phyloP scores from a whole-genome alignment of 83 land plant genomes.

The Thuja plicata region DNA sequence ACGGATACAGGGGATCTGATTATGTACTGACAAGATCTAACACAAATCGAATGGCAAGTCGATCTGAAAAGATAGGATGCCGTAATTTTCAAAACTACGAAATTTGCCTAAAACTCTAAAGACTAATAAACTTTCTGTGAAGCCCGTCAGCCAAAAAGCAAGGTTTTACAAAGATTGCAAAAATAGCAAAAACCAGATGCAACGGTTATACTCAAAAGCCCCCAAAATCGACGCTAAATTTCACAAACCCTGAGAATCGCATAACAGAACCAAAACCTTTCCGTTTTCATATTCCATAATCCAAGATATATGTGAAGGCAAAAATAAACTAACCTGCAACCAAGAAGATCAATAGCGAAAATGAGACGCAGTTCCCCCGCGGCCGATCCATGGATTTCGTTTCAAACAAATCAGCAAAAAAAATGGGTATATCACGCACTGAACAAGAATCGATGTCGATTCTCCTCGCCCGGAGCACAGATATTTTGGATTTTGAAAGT shows the following conservation, averaged over 20 bases:
- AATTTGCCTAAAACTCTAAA: background rate
- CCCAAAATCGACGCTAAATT: background rate
- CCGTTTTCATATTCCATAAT: background rate
- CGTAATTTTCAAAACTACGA: too few relatives aligned
- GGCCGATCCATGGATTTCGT: background rate
- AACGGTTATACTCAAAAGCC: background rate
- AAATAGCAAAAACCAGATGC: background rate
- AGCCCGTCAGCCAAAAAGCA: background rate
- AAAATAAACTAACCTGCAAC: slow-evolving; percentile 5
- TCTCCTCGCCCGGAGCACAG: background rate
- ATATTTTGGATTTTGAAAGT: background rate
- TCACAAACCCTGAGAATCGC: background rate
- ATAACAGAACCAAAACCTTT: background rate
- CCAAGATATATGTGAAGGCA: background rate
- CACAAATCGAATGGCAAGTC: too few relatives aligned
- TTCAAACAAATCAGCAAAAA: background rate
- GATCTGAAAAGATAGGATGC: too few relatives aligned
- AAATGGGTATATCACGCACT: background rate
- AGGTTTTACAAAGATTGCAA: background rate
- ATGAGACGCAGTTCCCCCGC: background rate
- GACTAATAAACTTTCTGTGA: background rate
- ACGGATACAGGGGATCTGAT: too few relatives aligned
- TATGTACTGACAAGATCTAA: too few relatives aligned
- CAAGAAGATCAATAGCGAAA: background rate
- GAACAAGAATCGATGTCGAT: background rate